Evolutionary conservation across 2,329 filamentous ascomycete genomes (phyloP).

Genomic region (Cladophialophora immunda): DNA sequence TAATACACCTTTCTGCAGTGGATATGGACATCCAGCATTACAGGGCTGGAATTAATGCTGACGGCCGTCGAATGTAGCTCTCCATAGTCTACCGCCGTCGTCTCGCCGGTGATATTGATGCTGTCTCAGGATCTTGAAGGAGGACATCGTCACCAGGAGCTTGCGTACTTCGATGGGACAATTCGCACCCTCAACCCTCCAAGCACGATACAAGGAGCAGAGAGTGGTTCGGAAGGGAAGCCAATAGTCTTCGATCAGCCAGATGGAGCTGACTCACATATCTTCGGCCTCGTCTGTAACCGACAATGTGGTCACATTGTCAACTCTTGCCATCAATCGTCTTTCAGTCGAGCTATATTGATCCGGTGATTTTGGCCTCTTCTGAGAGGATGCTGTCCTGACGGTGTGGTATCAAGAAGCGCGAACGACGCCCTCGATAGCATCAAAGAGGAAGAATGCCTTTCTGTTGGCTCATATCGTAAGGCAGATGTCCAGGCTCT

Average conservation of each 20-base stretch:
- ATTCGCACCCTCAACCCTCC: neutral
- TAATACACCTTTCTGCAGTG: too few species aligned
- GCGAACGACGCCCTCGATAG: neutral
- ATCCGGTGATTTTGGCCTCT: neutral
- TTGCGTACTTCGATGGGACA: neutral
- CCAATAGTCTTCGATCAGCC: neutral
- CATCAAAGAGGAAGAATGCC: neutral
- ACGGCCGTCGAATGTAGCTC: too few species aligned
- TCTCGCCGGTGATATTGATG: too few species aligned
- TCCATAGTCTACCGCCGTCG: too few species aligned
- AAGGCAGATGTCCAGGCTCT: conserved; percentile 57
- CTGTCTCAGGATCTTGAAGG: too few species aligned
- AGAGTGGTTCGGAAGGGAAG: neutral
- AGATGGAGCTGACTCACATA: neutral
- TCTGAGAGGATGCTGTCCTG: neutral
- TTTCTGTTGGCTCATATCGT: conserved; percentile 2
- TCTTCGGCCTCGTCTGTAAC: neutral
- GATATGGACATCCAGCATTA: too few species aligned
- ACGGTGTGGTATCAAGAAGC: neutral
- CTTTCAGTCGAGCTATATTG: neutral
- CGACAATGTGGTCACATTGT: neutral
- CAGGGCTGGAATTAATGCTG: too few species aligned
- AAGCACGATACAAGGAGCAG: neutral
- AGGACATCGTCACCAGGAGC: neutral
- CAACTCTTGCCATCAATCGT: neutral